These are phyloP conservation scores for Fusarium oxysporum DNA, from an alignment of 2,329 filamentous ascomycete species.

Conservation along the genomic window DNA sequence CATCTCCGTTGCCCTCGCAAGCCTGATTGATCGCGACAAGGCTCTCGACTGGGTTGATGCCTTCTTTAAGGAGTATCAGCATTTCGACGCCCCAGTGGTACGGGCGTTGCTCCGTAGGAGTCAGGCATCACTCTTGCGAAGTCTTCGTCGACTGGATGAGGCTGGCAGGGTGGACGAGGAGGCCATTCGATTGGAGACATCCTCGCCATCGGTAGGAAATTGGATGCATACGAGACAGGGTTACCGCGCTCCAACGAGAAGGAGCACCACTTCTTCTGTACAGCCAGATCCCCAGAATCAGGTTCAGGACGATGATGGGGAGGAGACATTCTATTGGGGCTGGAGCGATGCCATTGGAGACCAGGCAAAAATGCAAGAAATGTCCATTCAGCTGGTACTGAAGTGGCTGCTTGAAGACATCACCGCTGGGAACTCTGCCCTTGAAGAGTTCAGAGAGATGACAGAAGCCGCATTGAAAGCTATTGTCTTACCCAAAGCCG, in stretches of 20 bases:
- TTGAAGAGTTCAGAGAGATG: background rate
- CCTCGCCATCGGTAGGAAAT: background rate
- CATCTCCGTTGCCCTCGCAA: background rate
- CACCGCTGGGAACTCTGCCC: background rate
- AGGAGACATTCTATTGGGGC: background rate
- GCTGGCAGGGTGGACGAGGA: background rate
- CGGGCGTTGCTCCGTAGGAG: background rate
- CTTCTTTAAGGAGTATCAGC: background rate
- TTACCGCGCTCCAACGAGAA: accelerated
- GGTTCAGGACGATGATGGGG: background rate
- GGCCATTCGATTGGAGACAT: background rate
- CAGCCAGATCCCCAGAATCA: background rate
- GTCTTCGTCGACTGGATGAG: background rate
- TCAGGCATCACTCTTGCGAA: background rate
- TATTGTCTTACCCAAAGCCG: background rate
- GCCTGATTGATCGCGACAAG: background rate
- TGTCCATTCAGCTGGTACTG: background rate
- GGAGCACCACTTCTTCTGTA: background rate
- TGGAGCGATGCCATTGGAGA: background rate
- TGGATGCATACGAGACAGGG: background rate
- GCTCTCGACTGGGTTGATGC: background rate
- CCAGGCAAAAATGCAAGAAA: background rate
- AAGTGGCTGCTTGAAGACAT: background rate
- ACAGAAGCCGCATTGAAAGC: background rate
- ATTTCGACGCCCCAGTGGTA: background rate